These are phyloP conservation scores for Cairneyella variabilis DNA, from an alignment of 495 filamentous ascomycete genomes.

Conservation along the genomic window DNA sequence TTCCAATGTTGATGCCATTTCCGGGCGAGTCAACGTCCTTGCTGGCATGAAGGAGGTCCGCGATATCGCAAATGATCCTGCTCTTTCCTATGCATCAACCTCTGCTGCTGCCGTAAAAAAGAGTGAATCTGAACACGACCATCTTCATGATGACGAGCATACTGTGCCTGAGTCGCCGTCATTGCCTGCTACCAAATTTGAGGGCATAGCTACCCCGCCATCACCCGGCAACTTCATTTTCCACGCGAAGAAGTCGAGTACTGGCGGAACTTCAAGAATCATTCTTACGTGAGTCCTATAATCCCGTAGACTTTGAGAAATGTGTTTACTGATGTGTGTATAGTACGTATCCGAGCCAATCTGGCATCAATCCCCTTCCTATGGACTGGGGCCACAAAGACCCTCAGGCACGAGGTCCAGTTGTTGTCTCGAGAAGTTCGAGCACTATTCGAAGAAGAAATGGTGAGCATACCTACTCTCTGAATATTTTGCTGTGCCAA, in stretches of 20 bases:
- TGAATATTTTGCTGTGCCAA: conserved; percentile 6
- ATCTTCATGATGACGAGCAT: conserved; percentile 16
- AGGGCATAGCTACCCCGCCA: conserved; percentile 14
- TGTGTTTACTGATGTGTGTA: conserved; percentile 31
- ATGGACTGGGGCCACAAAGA: conserved; percentile 86
- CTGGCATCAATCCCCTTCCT: conserved; percentile 83
- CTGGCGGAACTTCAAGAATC: conserved; percentile 55
- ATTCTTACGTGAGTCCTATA: conserved; percentile 48
- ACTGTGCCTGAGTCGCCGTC: conserved; percentile 22
- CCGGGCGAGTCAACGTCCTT: conserved; percentile 60
- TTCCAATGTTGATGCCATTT: conserved; percentile 59
- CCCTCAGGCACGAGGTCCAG: conserved; percentile 71
- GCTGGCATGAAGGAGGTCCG: conserved; percentile 51
- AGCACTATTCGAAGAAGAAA: conserved; percentile 83
- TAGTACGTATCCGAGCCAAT: conserved; percentile 92
- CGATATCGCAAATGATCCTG: conserved; percentile 33
- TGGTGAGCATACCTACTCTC: conserved; percentile 41
- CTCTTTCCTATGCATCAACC: neutral
- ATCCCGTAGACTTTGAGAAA: neutral
- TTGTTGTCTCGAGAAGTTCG: conserved; percentile 78
- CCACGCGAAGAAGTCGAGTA: conserved; percentile 18
- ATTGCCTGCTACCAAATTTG: conserved; percentile 23
- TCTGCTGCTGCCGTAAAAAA: neutral
- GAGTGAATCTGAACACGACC: neutral
- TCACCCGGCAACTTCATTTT: conserved; percentile 21